Base-by-base conservation (phyloP, 805 yeast genomes). In the Sugiyamaella chiloensis region DNA sequence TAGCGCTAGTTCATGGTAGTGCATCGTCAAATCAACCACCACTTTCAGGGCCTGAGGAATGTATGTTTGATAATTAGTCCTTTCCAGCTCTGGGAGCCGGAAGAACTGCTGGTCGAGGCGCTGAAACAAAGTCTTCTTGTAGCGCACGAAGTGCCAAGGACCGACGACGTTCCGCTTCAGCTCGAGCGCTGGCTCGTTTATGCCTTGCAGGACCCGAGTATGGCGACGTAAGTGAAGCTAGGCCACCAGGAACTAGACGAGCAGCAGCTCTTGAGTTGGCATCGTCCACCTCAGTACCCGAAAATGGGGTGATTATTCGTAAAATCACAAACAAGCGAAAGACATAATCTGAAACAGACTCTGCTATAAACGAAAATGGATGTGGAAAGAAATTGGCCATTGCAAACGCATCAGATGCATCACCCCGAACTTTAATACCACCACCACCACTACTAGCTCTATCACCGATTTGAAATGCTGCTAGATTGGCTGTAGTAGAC, bases 161-260 rank as follows among this genome's bases (percentile, higher is more conserved):
- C 6, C 70, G 51, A 20, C 70, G 47, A 30, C 68, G 47, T 46
- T 65, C 69, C 3, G 68, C 66, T 48, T 64, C 68, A 4, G 63
- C 67, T 14, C 68, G 49, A 9, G 52, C 55, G 11, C 58, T 55
- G 12, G 60, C 62, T 16, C 46, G 16, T 21, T 34, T 34, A 21
- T 34, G 37, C 9, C 37, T 19, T n/a, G 4, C 37, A 7, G 32
- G 42, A 4, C 32, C 31, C 4, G 20, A 24, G n/a, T n/a, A n/a
- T n/a, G 34, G 24, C 7, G 45, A 24, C 24, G 31, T 14, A 5
- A 39, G 32, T 19, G 96, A 90, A 63, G 83, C 80, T 19, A 91
- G 69, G n/a, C 98, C 99, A 26, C 87, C 88, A 3, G 98, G 98
- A 65, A 91, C 98, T 78, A 91, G 74, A 90, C 93, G 57, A 96